These are phyloP conservation scores for Ulota crispa DNA, from an alignment of 225 moss, liverwort and hornwort species.

Conservation along the genomic window DNA sequence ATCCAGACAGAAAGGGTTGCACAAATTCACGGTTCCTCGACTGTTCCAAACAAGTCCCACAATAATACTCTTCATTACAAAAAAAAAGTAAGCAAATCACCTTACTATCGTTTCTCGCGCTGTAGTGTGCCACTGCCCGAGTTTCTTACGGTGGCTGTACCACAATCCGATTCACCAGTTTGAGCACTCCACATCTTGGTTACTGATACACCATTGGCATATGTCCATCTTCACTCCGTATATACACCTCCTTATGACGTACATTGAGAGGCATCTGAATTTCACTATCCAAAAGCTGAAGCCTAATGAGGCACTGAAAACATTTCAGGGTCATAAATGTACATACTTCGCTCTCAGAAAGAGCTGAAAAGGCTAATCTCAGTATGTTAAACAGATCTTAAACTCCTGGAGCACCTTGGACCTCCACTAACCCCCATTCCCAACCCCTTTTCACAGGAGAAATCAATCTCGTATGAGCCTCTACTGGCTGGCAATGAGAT, in stretches of 20 bases:
- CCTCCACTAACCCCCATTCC: neutral
- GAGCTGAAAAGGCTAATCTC: neutral
- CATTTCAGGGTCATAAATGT: neutral
- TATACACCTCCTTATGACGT: neutral
- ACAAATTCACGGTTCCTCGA: neutral
- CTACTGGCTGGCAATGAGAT: neutral
- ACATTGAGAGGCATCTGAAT: neutral
- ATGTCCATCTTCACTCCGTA: neutral
- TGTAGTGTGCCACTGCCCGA: neutral
- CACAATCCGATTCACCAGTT: slow-evolving; percentile 1
- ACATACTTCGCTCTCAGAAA: neutral
- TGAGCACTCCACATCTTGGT: neutral
- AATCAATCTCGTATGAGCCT: neutral
- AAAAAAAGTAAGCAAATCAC: neutral
- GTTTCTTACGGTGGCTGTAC: neutral
- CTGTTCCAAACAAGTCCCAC: neutral
- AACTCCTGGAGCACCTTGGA: neutral
- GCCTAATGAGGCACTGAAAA: neutral
- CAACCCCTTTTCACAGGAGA: neutral
- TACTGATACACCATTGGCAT: neutral
- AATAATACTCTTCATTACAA: neutral
- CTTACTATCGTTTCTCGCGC: slow-evolving; percentile 10
- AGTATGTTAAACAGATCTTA: neutral
- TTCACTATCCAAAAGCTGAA: neutral
- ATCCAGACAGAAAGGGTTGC: neutral